These are phyloP conservation scores for Pythium aquatile DNA, from an alignment of 352 stramenopile species.

Conservation along the genomic window DNA sequence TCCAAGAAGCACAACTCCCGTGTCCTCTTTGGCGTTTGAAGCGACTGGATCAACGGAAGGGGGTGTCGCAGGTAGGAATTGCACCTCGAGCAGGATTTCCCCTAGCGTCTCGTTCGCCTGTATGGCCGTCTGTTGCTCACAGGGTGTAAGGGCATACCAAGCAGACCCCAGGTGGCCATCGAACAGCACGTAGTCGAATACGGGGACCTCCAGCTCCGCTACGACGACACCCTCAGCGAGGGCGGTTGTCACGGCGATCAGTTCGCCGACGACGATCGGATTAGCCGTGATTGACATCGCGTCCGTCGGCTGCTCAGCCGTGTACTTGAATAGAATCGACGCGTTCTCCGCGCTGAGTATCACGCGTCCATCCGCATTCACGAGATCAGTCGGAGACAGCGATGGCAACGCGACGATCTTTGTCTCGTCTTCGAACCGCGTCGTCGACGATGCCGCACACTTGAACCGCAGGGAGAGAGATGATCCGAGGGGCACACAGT, in stretches of 20 bases:
- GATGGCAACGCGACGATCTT: constrained; percentile 18
- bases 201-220: constrained; percentile 37
- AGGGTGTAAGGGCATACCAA: constrained; percentile 28
- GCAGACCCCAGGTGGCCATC: constrained; percentile 37
- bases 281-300: constrained; percentile 16
- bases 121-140: not conserved
- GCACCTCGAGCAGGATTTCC: constrained; percentile 39
- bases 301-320: not conserved
- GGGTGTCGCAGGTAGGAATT: constrained; percentile 34
- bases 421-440: not conserved
- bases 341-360: not conserved
- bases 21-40: not conserved
- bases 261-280: constrained; percentile 31
- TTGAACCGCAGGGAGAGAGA: constrained; percentile 5
- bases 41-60: not conserved
- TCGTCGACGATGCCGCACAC: not conserved
- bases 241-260: constrained; percentile 1
- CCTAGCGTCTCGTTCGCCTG: constrained; percentile 10
- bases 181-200: constrained; percentile 50
- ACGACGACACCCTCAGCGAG: not conserved
- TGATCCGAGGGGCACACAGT: constrained; percentile 9
- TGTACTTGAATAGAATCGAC: constrained; percentile 15
- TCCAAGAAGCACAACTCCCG: not conserved
- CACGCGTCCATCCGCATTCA: constrained; percentile 6
- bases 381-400: constrained; percentile 18